Evolutionary conservation across 2,329 filamentous ascomycete species (phyloP).

Genomic region (Tolypocladium ophioglossoides): DNA sequence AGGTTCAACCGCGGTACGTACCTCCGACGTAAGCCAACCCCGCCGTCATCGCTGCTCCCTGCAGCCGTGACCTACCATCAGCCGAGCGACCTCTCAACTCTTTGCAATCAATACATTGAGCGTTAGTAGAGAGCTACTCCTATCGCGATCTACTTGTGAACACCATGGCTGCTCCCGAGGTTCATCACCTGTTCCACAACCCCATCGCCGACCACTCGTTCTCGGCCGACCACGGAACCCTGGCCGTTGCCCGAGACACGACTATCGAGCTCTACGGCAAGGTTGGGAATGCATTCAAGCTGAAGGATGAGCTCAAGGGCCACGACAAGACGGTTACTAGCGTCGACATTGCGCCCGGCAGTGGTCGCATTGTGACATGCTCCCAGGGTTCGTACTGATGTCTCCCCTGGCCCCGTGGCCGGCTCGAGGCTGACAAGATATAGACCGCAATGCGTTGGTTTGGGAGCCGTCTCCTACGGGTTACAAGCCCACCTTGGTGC

Average conservation of each 20-base stretch:
- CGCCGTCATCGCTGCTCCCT: background rate
- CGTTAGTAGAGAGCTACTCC: conserved; percentile 92
- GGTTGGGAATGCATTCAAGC: conserved; percentile 62
- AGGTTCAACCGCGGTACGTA: background rate
- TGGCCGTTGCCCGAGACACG: conserved; percentile 87
- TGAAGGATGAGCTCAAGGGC: conserved; percentile 87
- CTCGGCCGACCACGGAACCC: conserved; percentile 77
- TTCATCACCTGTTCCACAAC: conserved; percentile 93
- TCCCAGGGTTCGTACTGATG: conserved; percentile 61
- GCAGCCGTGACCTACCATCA: background rate
- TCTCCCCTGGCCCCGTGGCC: background rate
- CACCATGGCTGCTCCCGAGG: conserved; percentile 75
- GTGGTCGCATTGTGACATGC: conserved; percentile 91
- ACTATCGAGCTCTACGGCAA: conserved; percentile 78
- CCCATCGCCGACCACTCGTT: conserved; percentile 98
- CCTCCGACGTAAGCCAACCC: background rate
- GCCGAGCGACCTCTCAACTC: background rate
- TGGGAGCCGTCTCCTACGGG: conserved; percentile 90
- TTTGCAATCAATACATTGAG: background rate
- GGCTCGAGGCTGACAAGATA: conserved; percentile 4
- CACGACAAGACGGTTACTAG: conserved; percentile 97
- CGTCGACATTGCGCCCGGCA: conserved; percentile 86
- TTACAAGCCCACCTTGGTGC: conserved; percentile 94
- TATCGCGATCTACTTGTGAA: conserved; percentile 23
- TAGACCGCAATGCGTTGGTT: conserved; percentile 93